These are phyloP conservation scores for Penicillium lividum DNA, from an alignment of 495 filamentous ascomycete genomes.

Conservation along the genomic window DNA sequence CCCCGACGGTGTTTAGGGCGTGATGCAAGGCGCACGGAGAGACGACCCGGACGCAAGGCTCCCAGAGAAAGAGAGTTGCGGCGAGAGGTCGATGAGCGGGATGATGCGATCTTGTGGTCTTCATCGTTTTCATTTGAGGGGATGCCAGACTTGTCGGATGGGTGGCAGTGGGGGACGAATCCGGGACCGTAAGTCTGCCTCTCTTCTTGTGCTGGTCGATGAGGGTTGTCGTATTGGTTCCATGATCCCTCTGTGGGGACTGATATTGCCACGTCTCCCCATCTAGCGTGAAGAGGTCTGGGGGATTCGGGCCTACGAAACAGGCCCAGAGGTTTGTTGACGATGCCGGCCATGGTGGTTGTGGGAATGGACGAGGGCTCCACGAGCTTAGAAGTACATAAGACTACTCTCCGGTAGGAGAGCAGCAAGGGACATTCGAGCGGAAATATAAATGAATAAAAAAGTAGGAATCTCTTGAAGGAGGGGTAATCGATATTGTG, in stretches of 20 bases:
- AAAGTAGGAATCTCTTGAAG: neutral
- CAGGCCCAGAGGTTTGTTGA: constrained; percentile 34
- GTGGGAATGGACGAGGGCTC: neutral
- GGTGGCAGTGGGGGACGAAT: constrained; percentile 25
- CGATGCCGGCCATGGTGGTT: constrained; percentile 31
- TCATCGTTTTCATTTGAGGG: constrained; percentile 4
- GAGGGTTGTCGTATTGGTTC: constrained; percentile 42
- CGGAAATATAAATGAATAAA: neutral
- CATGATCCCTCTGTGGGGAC: constrained; percentile 45
- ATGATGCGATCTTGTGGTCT: neutral
- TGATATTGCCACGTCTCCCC: constrained; percentile 42
- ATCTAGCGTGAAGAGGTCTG: constrained; percentile 39
- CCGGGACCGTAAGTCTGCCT: constrained; percentile 31
- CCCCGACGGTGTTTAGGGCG: constrained; percentile 23
- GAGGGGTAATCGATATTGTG: neutral
- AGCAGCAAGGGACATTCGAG: constrained; percentile 18
- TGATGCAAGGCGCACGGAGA: constrained; percentile 36
- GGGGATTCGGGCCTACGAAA: constrained; percentile 34
- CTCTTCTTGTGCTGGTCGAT: constrained; percentile 19
- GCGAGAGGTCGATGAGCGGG: neutral
- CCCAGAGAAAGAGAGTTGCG: constrained; percentile 31
- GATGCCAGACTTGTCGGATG: constrained; percentile 11
- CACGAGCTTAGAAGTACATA: neutral
- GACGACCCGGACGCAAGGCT: constrained; percentile 30
- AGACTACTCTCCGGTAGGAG: neutral